Base-by-base conservation (phyloP, 345 rosid species). In the Firmiana major region DNA sequence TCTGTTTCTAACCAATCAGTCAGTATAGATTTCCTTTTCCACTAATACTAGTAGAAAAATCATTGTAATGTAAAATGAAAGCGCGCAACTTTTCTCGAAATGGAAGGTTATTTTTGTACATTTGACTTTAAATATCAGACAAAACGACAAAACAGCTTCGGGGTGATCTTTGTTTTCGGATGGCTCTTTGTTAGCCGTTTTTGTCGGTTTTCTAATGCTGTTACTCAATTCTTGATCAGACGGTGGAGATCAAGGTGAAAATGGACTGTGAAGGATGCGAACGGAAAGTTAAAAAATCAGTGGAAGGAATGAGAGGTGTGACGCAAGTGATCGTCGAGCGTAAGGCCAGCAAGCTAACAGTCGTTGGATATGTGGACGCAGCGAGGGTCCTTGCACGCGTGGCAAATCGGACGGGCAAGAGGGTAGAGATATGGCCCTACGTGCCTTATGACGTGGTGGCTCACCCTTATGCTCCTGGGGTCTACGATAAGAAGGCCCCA, bases 201-300 rank as follows among this genome's bases (percentile, higher is more conserved):
- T n/a, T n/a, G n/a, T n/a, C n/a, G n/a, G n/a, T n/a, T n/a, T n/a
- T n/a, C 51, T 11, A 2, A 40, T 1, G 10, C 31, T 2, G 38
- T 17, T 51, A 0, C 57, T 51, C 40, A 4, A 4, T 22, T 0
- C 13, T 1, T 73, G 65, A 78, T 79, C 92, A 91, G 99, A 96
- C 98, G 80, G 98, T 96, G 86, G 97, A 96, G 86, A 80, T 96
- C 34, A 96, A 92, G 77, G 95, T 93, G 45, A 78, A 85, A 63
- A 89, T 96, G 77, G 99, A 96, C 86, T 96, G 99, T 75, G 98
- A 96, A 80, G 99, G 99, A 71, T 96, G 99, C 75, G 99, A 96
- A 84, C 85, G 97, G 67, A 92, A 91, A 59, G 98, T 96, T 81
- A 91, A 87, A 77, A 86, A 84, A 15, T 85, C 97, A 0, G 82